Evolutionary conservation across 768 basidiomycete genomes (phyloP), one percentile per base, ranked within the genome.

Genomic region (Podaxis sp.): DNA sequence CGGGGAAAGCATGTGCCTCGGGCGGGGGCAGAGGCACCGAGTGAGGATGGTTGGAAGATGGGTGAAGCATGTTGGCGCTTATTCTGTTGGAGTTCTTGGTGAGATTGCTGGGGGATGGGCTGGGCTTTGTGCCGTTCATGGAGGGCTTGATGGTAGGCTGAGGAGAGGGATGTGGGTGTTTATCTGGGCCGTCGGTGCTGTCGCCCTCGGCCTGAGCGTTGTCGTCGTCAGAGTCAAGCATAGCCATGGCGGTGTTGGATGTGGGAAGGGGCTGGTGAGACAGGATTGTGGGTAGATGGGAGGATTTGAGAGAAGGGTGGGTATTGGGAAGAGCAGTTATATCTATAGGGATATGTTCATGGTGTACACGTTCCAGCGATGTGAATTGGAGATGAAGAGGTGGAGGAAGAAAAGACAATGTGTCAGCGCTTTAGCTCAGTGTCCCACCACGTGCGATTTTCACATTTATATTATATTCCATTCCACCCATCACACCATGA

Each of bases 191-290:
- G 68, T 88, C 85, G 74, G 32, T 32, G 53, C 79, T 76, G 63
- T 88, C 86, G 61, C 79, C 77, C 63, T 87, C 85, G 54, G 79
- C 71, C 66, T 80, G 79, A 27, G 82, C 76, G 62, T 83, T 72
- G 59, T 76, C 75, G 61, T 83, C 83, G 67, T 81, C 76, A 57
- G 80, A 73, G 65, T 79, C 76, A 64, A 72, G 76, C 63, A 74
- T 72, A 66, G 74, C 73, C 81, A 83, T 82, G 61, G 59, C 63
- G 64, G 64, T 62, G 61, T 59, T 57, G 57, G 48, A 60, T 46
- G 40, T 55, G 55, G 32, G 32, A 32, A 32, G 32, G 32, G 32
- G 32, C 2, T 32, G 32, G 2, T 9, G 32, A 32, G 32, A 7
- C 32, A 32, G 32, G 32, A 32, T 47, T 61, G 59, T 48, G 25